phyloP scores from a whole-genome alignment of 805 yeast genomes.

The Helenozyma rhizophorensis region DNA sequence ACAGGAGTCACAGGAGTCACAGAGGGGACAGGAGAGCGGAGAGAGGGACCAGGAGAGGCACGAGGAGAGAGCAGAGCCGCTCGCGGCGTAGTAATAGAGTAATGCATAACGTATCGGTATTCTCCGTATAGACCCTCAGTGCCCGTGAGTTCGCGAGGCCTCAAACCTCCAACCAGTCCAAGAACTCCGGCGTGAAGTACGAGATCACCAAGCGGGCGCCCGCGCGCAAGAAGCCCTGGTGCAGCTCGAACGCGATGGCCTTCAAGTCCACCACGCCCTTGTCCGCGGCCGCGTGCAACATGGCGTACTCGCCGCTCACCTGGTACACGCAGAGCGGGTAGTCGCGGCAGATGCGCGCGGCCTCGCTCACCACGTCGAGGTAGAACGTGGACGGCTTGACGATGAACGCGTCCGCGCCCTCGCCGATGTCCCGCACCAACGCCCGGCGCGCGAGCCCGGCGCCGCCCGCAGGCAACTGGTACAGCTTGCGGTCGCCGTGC shows the following conservation, averaged over 20 bases:
- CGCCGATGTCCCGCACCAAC: conserved; percentile 73
- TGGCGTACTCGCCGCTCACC: conserved; percentile 95
- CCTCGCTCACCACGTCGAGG: conserved; percentile 85
- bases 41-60: conserved; percentile 13
- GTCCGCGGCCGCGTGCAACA: conserved; percentile 98
- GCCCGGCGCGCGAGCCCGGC: conserved; percentile 94
- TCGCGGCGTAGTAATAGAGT: too few species aligned
- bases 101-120: too few species aligned
- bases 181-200: conserved; percentile 91
- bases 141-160: too few species aligned
- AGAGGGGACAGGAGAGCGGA: too few species aligned
- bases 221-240: conserved; percentile 88
- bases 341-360: conserved; percentile 74
- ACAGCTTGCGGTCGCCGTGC: conserved; percentile 85
- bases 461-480: conserved; percentile 91
- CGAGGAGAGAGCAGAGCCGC: too few species aligned
- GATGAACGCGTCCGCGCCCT: conserved; percentile 94
- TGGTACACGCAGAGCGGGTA: conserved; percentile 93
- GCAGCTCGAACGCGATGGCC: conserved; percentile 79
- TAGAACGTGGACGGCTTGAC: conserved; percentile 96
- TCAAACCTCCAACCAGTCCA: conserved; percentile 92
- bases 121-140: too few species aligned
- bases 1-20: conserved; percentile 14
- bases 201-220: conserved; percentile 91
- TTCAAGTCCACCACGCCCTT: conserved; percentile 87